phyloP scores from a whole-genome alignment of 331 rosid genomes.

The Telfairia occidentalis region DNA sequence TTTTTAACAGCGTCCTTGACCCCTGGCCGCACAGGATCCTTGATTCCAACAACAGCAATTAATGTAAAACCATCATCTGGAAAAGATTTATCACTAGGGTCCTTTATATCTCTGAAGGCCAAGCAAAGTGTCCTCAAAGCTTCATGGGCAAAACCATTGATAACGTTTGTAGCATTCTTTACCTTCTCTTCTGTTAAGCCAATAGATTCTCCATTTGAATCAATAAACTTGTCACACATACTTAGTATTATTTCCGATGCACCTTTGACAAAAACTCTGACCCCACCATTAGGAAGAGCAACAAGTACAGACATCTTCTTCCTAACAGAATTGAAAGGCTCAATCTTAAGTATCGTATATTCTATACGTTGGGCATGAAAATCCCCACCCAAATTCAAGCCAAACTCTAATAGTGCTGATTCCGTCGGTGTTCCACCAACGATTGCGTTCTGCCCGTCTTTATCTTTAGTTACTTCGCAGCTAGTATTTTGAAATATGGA shows the following conservation, averaged over 20 bases:
- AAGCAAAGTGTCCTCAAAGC: constrained; percentile 91
- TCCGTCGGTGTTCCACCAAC: constrained; percentile 95
- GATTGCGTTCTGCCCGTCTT: constrained; percentile 48
- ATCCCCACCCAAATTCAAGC: constrained; percentile 66
- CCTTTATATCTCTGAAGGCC: constrained; percentile 54
- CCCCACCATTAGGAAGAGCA: constrained; percentile 45
- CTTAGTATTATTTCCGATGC: constrained; percentile 78
- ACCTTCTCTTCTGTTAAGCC: constrained; percentile 39
- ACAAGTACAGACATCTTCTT: constrained; percentile 92
- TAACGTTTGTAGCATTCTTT: constrained; percentile 33
- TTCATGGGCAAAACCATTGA: constrained; percentile 64
- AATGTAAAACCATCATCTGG: constrained; percentile 67
- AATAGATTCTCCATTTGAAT: constrained; percentile 43
- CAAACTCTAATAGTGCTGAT: constrained; percentile 67
- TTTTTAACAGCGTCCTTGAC: constrained; percentile 76
- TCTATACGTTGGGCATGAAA: constrained; percentile 34
- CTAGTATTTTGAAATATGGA: constrained; percentile 75
- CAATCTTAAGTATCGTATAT: constrained; percentile 50
- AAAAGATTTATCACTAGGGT: constrained; percentile 20
- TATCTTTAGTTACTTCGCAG: constrained; percentile 55
- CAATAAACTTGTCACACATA: constrained; percentile 56
- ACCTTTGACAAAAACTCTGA: constrained; percentile 79
- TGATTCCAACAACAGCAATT: constrained; percentile 70
- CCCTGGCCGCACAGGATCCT: constrained; percentile 85
- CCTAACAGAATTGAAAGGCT: constrained; percentile 81